Evolutionary conservation across 1,284 basidiomycete genomes (phyloP), one percentile per base, ranked within the genome.

Genomic region (Takashimella tepidaria): DNA sequence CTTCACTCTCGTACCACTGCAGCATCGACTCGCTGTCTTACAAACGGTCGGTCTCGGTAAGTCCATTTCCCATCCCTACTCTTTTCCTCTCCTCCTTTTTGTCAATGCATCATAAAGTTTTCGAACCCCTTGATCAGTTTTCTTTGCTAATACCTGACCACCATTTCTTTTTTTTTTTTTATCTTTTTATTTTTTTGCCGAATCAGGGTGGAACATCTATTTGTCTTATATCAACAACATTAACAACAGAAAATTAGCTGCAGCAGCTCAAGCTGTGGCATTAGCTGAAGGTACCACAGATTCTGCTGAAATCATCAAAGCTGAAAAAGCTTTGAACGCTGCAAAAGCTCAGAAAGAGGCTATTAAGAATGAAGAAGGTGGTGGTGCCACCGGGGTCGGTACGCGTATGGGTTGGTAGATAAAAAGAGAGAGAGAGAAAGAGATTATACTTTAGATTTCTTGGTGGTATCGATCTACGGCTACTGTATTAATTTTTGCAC

Each of bases 11-110:
- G 81, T 92, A 0, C 90, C 89, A 0, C 81, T 81, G 3, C 89
- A 91, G 64, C 78, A 90, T 51, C 83, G 89, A n/a, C 84, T 92
- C 56, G 79, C 86, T 6, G 79, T 86, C 20, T 81, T 90, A 24
- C 83, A 89, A 66, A 80, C 86, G 13, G 88, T 92, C 50, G 86
- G 85, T 55, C 78, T 92, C 50, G 88, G 89, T 69, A 49, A 60
- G 67, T 62, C 16, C 31, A 37, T 16, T 8, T 37, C 31, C 31
- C 10, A 16, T 16, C 31, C 16, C 31, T 16, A 8, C 31, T 37
- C 31, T 8, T 8, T 37, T 37, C 31, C 31, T 37, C 31, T 8
- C 8, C 31, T 16, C 16, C 31, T 37, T 37, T 16, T 37, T 37
- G 31, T n/a, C n/a, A n/a, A n/a, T n/a, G n/a, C n/a, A n/a, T n/a